A percentile compares a stretch with the other conserved stretches of the same genome.
phyloP scores from a whole-genome alignment of 129 eudicot genomes.

The Artemisia tridentata region DNA sequence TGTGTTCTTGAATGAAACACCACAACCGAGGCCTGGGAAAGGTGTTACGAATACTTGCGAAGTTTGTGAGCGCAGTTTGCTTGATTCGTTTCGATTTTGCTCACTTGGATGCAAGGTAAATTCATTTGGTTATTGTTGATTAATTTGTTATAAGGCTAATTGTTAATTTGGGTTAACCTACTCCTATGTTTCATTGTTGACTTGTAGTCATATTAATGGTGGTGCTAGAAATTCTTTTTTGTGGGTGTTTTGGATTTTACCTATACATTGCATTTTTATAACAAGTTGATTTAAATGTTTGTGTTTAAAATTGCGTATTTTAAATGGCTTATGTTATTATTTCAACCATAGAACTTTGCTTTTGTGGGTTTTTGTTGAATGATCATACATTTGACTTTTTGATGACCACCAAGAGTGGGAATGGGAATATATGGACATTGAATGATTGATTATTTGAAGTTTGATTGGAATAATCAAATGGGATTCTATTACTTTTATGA shows the following conservation, averaged over 20 bases:
- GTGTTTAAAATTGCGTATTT: background rate
- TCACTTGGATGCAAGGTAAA: slow-evolving; percentile 98
- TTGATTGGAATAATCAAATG: slow-evolving; percentile 12
- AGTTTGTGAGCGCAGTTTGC: slow-evolving; percentile 91
- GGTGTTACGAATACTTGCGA: slow-evolving; percentile 89
- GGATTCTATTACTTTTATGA: slow-evolving; percentile 8
- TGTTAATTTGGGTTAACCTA: slow-evolving; percentile 19
- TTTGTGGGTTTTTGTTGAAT: slow-evolving; percentile 20
- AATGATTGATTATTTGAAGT: slow-evolving; percentile 32
- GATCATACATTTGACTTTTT: slow-evolving; percentile 34
- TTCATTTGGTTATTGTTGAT: background rate
- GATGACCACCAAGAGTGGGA: slow-evolving; percentile 21
- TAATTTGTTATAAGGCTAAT: background rate
- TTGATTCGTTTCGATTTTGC: slow-evolving; percentile 83
- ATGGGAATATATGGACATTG: slow-evolving; percentile 28
- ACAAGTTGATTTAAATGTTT: too few species aligned
- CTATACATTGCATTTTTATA: too few species aligned
- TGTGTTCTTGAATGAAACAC: slow-evolving; percentile 87
- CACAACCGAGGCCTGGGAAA: slow-evolving; percentile 95
- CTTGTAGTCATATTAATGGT: slow-evolving; percentile 16
- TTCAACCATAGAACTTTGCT: slow-evolving; percentile 14
- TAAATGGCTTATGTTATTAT: slow-evolving; percentile 5
- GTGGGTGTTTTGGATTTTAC: background rate
- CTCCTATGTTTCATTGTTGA: slow-evolving; percentile 29
- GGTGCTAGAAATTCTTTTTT: background rate